Percentiles rank a stretch among this genome's conserved stretches.
Evolutionary conservation across 495 filamentous ascomycete genomes (phyloP).

Genomic region (Annulohypoxylon nitens): DNA sequence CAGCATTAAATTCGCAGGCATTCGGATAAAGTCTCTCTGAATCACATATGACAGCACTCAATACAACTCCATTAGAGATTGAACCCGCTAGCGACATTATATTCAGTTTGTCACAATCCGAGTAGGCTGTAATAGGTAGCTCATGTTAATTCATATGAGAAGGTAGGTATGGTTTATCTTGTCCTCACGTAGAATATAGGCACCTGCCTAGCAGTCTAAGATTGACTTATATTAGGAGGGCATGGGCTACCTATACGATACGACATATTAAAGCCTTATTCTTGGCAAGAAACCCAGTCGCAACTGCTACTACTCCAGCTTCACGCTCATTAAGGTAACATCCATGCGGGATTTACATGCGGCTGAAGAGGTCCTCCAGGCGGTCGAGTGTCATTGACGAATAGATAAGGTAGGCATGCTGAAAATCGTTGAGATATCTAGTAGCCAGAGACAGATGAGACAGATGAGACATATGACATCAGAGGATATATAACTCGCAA

Average conservation of each 20-base stretch:
- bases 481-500: not conserved
- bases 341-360: conserved; percentile 24
- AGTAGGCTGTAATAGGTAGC: too few relatives aligned
- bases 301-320: not conserved
- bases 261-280: not conserved
- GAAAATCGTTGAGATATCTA: not conserved
- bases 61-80: too few relatives aligned
- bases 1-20: too few relatives aligned
- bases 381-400: not conserved
- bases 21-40: too few relatives aligned
- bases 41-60: too few relatives aligned
- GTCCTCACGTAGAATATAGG: not conserved
- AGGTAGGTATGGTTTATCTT: not conserved
- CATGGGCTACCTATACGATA: not conserved
- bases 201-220: not conserved
- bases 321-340: conserved; percentile 16
- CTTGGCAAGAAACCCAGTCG: conserved; percentile 1
- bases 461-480: not conserved
- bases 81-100: too few relatives aligned
- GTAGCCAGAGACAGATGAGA: not conserved
- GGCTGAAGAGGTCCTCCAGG: conserved; percentile 14
- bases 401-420: conserved; percentile 7
- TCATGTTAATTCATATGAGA: too few relatives aligned
- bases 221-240: not conserved
- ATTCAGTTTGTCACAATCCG: too few relatives aligned